These are phyloP conservation scores for Agastache rugosa DNA, from an alignment of 257 asterid species.

Conservation along the genomic window DNA sequence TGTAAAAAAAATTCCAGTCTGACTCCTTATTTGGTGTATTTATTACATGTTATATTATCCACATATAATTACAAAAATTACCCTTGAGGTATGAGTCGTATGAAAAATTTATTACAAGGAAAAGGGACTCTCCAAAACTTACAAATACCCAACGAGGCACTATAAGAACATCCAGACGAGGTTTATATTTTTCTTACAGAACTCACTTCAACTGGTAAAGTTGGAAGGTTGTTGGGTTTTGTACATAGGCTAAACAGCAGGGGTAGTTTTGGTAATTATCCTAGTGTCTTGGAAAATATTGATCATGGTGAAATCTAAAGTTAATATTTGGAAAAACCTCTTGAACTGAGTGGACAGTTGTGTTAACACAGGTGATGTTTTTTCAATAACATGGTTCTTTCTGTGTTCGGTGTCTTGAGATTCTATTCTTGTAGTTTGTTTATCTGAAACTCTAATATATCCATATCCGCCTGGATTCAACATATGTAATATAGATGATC, in stretches of 20 bases:
- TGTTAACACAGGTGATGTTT: neutral
- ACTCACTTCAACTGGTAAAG: neutral
- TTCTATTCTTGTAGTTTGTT: slow-evolving; percentile 18
- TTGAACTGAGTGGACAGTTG: slow-evolving; percentile 2
- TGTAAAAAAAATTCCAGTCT: neutral
- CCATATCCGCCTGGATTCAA: slow-evolving; percentile 1
- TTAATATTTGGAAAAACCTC: slow-evolving; percentile 7
- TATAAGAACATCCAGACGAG: neutral
- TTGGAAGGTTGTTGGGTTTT: neutral
- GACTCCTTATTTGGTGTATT: slow-evolving; percentile 18
- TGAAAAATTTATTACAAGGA: neutral
- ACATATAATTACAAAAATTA: neutral
- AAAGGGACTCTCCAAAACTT: neutral
- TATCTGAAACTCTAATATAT: slow-evolving; percentile 1
- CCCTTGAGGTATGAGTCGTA: neutral
- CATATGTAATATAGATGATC: neutral
- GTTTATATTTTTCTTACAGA: neutral
- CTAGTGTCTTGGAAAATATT: neutral
- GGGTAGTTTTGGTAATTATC: neutral
- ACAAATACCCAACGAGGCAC: neutral
- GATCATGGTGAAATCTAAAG: slow-evolving; percentile 14
- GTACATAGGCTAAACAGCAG: neutral
- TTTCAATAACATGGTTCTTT: neutral
- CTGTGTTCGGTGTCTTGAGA: neutral
- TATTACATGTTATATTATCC: neutral